Evolutionary conservation across 306 rosid genomes (phyloP).

Genomic region (Rosa lucieae): DNA sequence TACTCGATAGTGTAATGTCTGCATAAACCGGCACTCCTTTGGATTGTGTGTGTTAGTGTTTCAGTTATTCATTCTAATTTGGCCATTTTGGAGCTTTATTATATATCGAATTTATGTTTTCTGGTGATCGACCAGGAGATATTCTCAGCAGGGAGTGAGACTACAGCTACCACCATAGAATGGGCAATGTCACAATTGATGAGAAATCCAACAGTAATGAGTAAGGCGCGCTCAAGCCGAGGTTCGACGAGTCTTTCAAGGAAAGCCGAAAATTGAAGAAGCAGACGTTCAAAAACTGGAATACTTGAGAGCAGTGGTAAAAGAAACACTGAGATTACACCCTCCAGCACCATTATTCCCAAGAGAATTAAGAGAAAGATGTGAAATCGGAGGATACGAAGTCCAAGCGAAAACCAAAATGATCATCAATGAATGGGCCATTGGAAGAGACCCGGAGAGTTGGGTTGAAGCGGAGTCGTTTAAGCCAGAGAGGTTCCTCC

Average conservation of each 20-base stretch:
- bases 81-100: too few species aligned
- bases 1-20: too few species aligned
- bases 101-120: not conserved
- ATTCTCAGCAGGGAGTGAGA: conserved; percentile 35
- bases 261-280: not conserved
- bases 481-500: conserved; percentile 14
- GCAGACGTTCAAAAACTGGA: not conserved
- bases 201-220: not conserved
- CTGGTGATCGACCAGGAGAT: conserved; percentile 19
- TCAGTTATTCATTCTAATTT: too few species aligned
- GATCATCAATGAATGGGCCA: not conserved
- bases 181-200: conserved; percentile 44
- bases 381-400: not conserved
- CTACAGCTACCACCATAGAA: conserved; percentile 31
- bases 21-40: too few species aligned
- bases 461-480: conserved; percentile 5
- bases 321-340: not conserved
- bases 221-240: conserved; percentile 12
- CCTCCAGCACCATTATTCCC: not conserved
- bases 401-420: not conserved
- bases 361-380: not conserved
- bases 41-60: too few species aligned
- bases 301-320: not conserved
- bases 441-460: not conserved
- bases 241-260: not conserved